Percentiles rank a stretch among this genome's conserved stretches.
These are phyloP conservation scores for Nepenthes gracilis DNA, from an alignment of 148 eudicot species.

Conservation along the genomic window DNA sequence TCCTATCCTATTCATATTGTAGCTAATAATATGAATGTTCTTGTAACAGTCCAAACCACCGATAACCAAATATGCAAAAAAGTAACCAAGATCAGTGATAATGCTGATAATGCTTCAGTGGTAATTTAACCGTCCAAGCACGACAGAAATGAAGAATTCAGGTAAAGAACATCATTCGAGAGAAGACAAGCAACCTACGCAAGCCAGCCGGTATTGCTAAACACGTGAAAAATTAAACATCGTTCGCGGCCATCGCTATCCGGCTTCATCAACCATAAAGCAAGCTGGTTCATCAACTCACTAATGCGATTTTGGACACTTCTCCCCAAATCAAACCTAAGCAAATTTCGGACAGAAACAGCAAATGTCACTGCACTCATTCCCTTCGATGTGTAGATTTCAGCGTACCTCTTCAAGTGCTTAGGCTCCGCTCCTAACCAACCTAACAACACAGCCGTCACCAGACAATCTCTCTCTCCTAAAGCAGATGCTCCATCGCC, in stretches of 20 bases:
- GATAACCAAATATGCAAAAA: too few species aligned
- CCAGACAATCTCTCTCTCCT: slow-evolving; percentile 15
- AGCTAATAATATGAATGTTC: too few species aligned
- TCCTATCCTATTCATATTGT: too few species aligned
- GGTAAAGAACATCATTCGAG: background rate
- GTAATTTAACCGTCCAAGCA: too few species aligned
- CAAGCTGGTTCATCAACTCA: slow-evolving; percentile 29
- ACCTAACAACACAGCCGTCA: slow-evolving; percentile 62
- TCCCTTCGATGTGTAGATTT: slow-evolving; percentile 47
- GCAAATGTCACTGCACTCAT: slow-evolving; percentile 38
- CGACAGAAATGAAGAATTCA: too few species aligned
- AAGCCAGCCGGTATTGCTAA: slow-evolving; percentile 96
- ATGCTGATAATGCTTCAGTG: too few species aligned
- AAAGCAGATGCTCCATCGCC: slow-evolving; percentile 3
- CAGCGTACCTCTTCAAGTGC: slow-evolving; percentile 59
- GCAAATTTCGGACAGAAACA: slow-evolving; percentile 48
- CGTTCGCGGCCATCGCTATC: slow-evolving; percentile 27
- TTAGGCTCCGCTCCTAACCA: slow-evolving; percentile 70
- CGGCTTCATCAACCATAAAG: slow-evolving; percentile 41
- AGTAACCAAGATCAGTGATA: too few species aligned
- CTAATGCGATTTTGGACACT: slow-evolving; percentile 35
- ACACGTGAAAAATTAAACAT: slow-evolving; percentile 64
- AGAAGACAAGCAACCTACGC: slow-evolving; percentile 49
- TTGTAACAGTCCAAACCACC: too few species aligned
- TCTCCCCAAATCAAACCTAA: slow-evolving; percentile 57